These are phyloP conservation scores for Aspergillus nidulans DNA, from an alignment of 495 filamentous ascomycete species.

Conservation along the genomic window DNA sequence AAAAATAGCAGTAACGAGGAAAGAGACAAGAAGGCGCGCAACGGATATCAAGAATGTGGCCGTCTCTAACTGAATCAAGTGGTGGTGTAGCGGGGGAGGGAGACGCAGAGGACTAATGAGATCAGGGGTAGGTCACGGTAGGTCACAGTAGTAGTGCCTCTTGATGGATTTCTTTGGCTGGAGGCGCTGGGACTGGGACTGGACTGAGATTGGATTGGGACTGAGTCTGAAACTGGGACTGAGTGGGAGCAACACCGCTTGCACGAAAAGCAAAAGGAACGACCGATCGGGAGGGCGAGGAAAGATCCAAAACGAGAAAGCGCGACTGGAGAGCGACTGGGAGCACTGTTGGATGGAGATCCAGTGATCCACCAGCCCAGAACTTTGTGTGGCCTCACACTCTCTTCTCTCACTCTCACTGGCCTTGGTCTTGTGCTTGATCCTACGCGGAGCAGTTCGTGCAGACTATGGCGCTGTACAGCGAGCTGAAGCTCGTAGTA, in stretches of 20 bases:
- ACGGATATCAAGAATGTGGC: background rate
- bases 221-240: background rate
- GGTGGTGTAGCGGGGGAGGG: background rate
- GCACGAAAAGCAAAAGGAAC: background rate
- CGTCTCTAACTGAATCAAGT: slow-evolving; percentile 1
- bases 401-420: no score
- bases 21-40: background rate
- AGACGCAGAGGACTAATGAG: background rate
- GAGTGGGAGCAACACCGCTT: background rate
- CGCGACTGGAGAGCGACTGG: background rate
- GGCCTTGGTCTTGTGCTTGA: no score
- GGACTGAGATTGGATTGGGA: no score
- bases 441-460: background rate
- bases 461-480: slow-evolving; percentile 5
- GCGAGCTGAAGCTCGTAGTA: background rate
- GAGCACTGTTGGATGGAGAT: slow-evolving; percentile 2
- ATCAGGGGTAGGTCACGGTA: slow-evolving; percentile 4
- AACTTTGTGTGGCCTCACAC: background rate
- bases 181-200: background rate
- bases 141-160: background rate
- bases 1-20: background rate
- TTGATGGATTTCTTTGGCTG: background rate
- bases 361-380: background rate
- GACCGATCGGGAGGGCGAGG: background rate
- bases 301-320: no score